Percentiles rank a stretch among this genome's conserved stretches.
phyloP scores from a whole-genome alignment of 768 basidiomycete species.

The Glaciozyma antarctica region DNA sequence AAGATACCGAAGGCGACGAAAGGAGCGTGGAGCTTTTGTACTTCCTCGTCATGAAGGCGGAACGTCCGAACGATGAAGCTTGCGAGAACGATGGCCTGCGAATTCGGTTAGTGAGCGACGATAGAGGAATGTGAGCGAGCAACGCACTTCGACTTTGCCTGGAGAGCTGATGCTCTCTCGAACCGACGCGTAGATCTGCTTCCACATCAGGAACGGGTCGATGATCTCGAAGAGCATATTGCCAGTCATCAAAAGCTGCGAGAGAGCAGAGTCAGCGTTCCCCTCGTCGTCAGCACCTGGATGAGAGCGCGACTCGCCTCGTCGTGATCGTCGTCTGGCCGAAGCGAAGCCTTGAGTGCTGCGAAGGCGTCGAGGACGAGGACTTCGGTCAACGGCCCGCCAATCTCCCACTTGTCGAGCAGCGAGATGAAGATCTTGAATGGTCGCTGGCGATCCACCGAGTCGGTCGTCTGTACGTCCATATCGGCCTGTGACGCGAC shows the following conservation, averaged over 20 bases:
- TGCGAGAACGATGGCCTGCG: slow-evolving; percentile 58
- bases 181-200: slow-evolving; percentile 50
- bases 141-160: slow-evolving; percentile 9
- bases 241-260: slow-evolving; percentile 67
- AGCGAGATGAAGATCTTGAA: slow-evolving; percentile 94
- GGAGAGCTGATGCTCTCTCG: slow-evolving; percentile 19
- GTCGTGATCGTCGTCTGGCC: slow-evolving; percentile 37
- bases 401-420: slow-evolving; percentile 95
- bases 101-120: background rate
- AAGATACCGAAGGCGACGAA: slow-evolving; percentile 61
- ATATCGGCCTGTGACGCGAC: slow-evolving; percentile 55
- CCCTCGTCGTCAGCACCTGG: background rate
- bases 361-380: slow-evolving; percentile 71
- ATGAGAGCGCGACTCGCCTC: slow-evolving; percentile 46
- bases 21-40: slow-evolving; percentile 49
- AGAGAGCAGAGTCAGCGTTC: background rate
- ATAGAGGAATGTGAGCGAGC: background rate
- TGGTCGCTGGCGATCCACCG: slow-evolving; percentile 57
- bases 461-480: slow-evolving; percentile 61
- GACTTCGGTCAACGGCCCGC: slow-evolving; percentile 63
- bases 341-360: slow-evolving; percentile 54
- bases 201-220: slow-evolving; percentile 83
- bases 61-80: slow-evolving; percentile 66
- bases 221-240: slow-evolving; percentile 83
- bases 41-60: slow-evolving; percentile 67